These are phyloP conservation scores for Harringtonia aguacate DNA, from an alignment of 2,329 filamentous ascomycete genomes.

Conservation along the genomic window DNA sequence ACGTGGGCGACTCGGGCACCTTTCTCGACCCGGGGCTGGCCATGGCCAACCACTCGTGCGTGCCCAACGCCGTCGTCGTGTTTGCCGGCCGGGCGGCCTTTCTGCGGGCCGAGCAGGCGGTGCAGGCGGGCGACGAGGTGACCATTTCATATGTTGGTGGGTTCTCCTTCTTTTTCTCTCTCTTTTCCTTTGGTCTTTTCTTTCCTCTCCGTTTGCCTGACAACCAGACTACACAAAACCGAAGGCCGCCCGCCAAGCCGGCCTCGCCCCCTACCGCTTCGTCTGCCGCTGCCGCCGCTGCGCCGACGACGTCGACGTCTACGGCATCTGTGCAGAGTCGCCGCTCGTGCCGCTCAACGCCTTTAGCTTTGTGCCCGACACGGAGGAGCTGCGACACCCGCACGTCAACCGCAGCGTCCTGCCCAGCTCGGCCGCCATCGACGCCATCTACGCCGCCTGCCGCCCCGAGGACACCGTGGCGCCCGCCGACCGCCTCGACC, in stretches of 20 bases:
- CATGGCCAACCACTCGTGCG: conserved; percentile 53
- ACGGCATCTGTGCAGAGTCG: conserved; percentile 35
- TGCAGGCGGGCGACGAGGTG: conserved; percentile 43
- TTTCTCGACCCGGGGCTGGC: conserved; percentile 45
- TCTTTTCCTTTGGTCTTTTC: not conserved
- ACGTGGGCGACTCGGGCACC: conserved; percentile 40
- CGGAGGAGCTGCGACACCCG: conserved; percentile 20
- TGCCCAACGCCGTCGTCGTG: conserved; percentile 47
- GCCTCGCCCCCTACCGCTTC: conserved; percentile 41
- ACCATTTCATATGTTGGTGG: conserved; percentile 52
- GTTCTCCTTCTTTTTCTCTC: conserved; percentile 6
- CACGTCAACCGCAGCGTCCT: conserved; percentile 17
- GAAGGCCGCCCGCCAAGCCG: conserved; percentile 27
- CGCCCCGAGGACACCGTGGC: conserved; percentile 9
- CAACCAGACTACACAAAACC: conserved; percentile 36
- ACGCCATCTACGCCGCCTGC: conserved; percentile 21
- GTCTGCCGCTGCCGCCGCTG: conserved; percentile 40
- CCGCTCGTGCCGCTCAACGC: conserved; percentile 31
- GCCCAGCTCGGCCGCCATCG: conserved; percentile 13
- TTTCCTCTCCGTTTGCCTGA: not conserved
- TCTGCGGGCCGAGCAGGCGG: conserved; percentile 37
- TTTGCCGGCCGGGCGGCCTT: conserved; percentile 41
- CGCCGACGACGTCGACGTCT: conserved; percentile 38
- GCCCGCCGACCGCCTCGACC: conserved; percentile 9
- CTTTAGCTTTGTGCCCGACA: conserved; percentile 32